Evolutionary conservation across 2,329 filamentous ascomycete species (phyloP), one percentile per base, ranked within the genome.

Genomic region (Chalara sp.): DNA sequence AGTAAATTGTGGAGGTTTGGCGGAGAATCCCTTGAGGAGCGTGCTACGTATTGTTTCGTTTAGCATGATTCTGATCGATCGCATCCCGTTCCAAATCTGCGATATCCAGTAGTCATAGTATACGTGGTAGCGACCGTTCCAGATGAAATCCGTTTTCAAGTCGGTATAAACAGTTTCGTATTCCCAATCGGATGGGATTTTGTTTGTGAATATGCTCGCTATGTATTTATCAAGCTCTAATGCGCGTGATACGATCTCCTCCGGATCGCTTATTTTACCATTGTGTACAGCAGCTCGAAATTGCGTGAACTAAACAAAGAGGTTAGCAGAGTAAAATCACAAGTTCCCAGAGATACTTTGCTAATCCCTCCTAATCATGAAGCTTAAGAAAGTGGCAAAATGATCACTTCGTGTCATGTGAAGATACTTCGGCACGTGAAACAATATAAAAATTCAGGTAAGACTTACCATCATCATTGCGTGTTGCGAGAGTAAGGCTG

Each of bases 231-330:
- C 62, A 1, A 65, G n/a, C 8, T 58, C 55, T 3, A 63, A 47
- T 11, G 53, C 58, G 29, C 41, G 47, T 4, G 41, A 21, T 3
- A 65, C 40, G 29, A 65, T 61, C 21, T 49, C 46, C 6, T 49
- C 29, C 1, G 52, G 50, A 37, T 58, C 56, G 4, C 50, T 74
- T 73, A 77, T 10, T 10, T 41, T 52, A 7, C 53, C 46, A 1
- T 47, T 42, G 5, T 44, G 6, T 4, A 63, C 46, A 30, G 47
- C 52, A 3, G 61, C 58, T 2, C 57, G 56, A 37, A 65, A 55
- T 49, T 50, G 47, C 8, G 56, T 41, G 35, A 56, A 60, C 1
- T 54, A 21, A 21, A 21, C 21, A 21, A 21, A 21, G 21, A 21
- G 21, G 21, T 21, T 21, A 21, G 21, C 21, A 21, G 2, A 21